Evolutionary conservation across 75 land plant genomes (phyloP).

Genomic region (Pseudotsuga menziesii): DNA sequence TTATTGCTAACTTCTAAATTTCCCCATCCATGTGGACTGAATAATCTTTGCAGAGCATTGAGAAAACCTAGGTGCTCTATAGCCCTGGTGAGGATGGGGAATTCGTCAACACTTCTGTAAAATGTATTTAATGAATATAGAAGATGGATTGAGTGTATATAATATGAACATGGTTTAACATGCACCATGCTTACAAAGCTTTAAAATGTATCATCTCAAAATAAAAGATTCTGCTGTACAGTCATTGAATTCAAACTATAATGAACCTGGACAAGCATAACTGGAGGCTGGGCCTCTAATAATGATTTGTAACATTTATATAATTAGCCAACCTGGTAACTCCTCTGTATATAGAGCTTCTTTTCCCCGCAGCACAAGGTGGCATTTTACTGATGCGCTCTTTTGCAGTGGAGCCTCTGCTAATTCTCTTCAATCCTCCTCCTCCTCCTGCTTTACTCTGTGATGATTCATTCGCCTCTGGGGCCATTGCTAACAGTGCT

Average conservation of each 20-base stretch:
- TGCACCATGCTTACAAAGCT: neutral
- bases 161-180: neutral
- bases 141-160: too few relatives aligned
- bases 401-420: constrained; percentile 85
- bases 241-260: neutral
- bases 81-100: too few relatives aligned
- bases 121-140: too few relatives aligned
- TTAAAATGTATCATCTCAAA: neutral
- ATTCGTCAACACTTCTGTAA: too few relatives aligned
- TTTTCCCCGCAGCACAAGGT: constrained; percentile 88
- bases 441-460: neutral
- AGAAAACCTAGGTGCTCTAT: too few relatives aligned
- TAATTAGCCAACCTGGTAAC: constrained; percentile 64
- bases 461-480: neutral
- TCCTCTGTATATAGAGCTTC: constrained; percentile 96
- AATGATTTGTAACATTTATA: neutral
- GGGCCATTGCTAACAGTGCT: constrained; percentile 7
- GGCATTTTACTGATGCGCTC: constrained; percentile 98
- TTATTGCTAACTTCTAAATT: too few relatives aligned
- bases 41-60: too few relatives aligned
- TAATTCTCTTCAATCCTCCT: constrained; percentile 47
- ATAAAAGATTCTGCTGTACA: neutral
- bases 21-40: too few relatives aligned
- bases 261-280: neutral
- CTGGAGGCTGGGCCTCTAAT: neutral